Evolutionary conservation across 2,329 filamentous ascomycete genomes (phyloP).

Genomic region (Pestalotiopsis sp.): DNA sequence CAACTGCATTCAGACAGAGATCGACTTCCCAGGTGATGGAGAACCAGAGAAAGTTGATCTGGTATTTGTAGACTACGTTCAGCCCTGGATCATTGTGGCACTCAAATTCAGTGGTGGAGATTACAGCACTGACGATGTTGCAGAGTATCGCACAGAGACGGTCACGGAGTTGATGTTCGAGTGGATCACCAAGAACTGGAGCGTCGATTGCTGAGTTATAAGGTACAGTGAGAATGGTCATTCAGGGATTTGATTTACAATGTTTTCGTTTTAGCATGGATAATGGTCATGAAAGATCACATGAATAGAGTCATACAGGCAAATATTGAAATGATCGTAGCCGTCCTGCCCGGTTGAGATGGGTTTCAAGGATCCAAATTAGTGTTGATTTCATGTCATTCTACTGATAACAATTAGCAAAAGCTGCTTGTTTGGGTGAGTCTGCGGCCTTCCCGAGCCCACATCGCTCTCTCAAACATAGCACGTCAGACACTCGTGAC

Average conservation of each 20-base stretch:
- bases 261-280: background rate
- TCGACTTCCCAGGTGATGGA: slow-evolving; percentile 58
- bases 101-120: slow-evolving; percentile 63
- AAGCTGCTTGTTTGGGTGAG: no score
- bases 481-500: no score
- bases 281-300: background rate
- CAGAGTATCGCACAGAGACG: slow-evolving; percentile 54
- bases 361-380: no score
- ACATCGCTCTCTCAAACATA: no score
- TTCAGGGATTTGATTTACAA: no score
- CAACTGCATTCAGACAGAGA: slow-evolving; percentile 77
- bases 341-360: no score
- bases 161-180: slow-evolving; percentile 58
- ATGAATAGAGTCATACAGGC: no score
- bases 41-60: slow-evolving; percentile 79
- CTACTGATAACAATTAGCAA: no score
- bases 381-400: no score
- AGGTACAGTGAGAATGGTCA: no score
- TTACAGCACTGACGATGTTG: slow-evolving; percentile 51
- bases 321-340: no score
- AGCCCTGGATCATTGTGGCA: slow-evolving; percentile 78
- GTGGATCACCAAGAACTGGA: slow-evolving; percentile 66
- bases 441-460: no score
- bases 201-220: slow-evolving; percentile 43
- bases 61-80: slow-evolving; percentile 89